Evolutionary conservation across 345 rosid species (phyloP), one percentile per base, ranked within the genome.

Genomic region (Eutrema heterophyllum): DNA sequence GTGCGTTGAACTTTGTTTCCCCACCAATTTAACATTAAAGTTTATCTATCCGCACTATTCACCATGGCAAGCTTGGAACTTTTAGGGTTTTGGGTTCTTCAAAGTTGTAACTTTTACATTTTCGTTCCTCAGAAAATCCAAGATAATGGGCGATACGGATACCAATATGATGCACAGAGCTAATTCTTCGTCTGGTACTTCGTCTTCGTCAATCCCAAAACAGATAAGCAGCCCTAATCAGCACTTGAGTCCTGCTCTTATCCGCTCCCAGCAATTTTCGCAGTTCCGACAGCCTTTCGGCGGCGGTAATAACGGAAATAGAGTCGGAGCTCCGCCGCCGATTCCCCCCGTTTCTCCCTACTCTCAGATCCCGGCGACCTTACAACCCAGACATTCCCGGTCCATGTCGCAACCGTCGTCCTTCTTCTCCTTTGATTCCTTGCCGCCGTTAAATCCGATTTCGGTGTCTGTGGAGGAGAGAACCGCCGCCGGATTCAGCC

Each of bases 401-500:
- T 86, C 90, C 24, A 48, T 81, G 24, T 85, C 94, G 3, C 94
- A 87, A 7, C 84, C 89, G 0, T 73, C 87, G 0, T 71, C 87
- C 4, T 75, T 83, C 75, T 85, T 83, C 73, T 84, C 86, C n/a
- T 73, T 82, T 24, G 94, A 89, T 69, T 73, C 80, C n/a, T 71
- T 89, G 65, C 88, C 94, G 8, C 94, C 94, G 3, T 56, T 81
- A 54, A 84, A 82, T 14, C 75, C 86, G 0, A 54, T 81, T 64
- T 88, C 88, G 54, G 86, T 83, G 64, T 78, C 91, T 2, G 87
- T 79, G 90, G 97, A 88, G 26, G 96, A 87, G 9, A 88, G 81
- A 57, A 87, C 83, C 80, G 84, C 5, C 12, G 66, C 77, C 2
- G 80, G 81, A 39, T 82, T 88, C 10, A 84, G 81, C 66, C 80